Percentiles rank a stretch among this genome's conserved stretches.
Evolutionary conservation across 169 alveolate species (phyloP).

Genomic region (Eimeria praecox): DNA sequence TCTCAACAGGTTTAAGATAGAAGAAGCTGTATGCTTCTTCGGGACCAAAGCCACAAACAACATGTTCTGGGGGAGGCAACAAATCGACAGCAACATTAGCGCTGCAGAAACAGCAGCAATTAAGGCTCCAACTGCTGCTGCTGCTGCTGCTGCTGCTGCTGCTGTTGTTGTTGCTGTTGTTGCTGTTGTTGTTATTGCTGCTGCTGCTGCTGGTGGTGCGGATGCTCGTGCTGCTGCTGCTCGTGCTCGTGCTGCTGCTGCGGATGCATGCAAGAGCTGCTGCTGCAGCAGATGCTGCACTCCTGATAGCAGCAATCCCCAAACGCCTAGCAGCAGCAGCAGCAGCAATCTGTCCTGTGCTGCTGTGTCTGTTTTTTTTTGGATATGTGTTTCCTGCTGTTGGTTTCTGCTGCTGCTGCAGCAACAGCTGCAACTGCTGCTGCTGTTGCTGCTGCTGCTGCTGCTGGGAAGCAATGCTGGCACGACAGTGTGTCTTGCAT

Average conservation of each 20-base stretch:
- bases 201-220: no score
- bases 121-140: no score
- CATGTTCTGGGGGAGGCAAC: conserved; percentile 11
- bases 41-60: conserved; percentile 10
- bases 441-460: conserved; percentile 10
- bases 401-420: conserved; percentile 24
- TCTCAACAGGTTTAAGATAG: neutral
- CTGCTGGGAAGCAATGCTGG: neutral
- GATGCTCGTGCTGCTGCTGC: neutral
- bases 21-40: neutral
- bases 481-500: neutral
- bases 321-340: neutral
- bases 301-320: neutral
- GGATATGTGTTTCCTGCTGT: neutral
- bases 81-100: conserved; percentile 15
- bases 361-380: neutral
- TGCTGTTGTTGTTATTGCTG: no score
- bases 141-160: no score
- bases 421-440: conserved; percentile 31
- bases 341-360: neutral
- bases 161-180: no score
- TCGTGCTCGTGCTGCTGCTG: conserved; percentile 21
- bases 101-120: conserved; percentile 49
- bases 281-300: conserved; percentile 33
- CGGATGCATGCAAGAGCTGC: conserved; percentile 3